Base-by-base conservation (phyloP, 2,329 filamentous ascomycete species). In the Tolypocladium ovalisporum region DNA sequence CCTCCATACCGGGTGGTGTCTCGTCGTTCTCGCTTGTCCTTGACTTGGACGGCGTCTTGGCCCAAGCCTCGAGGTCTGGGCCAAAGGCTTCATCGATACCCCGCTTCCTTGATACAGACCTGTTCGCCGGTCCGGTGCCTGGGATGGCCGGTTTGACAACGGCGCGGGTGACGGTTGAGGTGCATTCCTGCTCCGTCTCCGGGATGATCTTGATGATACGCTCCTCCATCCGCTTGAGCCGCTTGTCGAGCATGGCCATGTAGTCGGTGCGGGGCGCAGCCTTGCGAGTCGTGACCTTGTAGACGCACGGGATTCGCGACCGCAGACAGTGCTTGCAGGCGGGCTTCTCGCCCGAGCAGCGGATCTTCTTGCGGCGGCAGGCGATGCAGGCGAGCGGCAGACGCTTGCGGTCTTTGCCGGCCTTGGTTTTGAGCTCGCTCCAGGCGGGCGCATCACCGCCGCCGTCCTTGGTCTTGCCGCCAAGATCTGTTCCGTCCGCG, bases 221-320 rank as follows among this genome's bases (percentile, higher is more conserved):
- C 67, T 97, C 93, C 72, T 99, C 94, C 94, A 97, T 97, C 58
- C 93, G 82, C 76, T 96, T 97, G 63, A 97, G 73, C 56, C 94
- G 83, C 74, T 96, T 97, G 74, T 97, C 94, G 65, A 97, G 76
- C 91, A 97, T 97, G 47, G 92, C 91, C 94, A 97, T 97, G 72
- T 97, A 97, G 72, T 97, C 94, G 22, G 94, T 97, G 55, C 94
- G 82, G 3, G 94, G 94, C 4, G 92, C 91, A 1, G 93, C 91
- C 71, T 97, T 97, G 59, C 94, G 82, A 4, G 92, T 91, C 0
- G 92, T 97, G 59, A 96, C 90, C 68, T 97, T 97, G 79, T 97
- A 99, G 5, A 97, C 92, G 70, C 94, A 99, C 1, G 93, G 93
- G 64, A 96, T 95, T 49, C 93, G 84, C 55, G 93, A 96, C 57